Conservation (phyloP, 176 grass and related monocot genomes). For the barley (Hordeum vulgare) region DNA sequence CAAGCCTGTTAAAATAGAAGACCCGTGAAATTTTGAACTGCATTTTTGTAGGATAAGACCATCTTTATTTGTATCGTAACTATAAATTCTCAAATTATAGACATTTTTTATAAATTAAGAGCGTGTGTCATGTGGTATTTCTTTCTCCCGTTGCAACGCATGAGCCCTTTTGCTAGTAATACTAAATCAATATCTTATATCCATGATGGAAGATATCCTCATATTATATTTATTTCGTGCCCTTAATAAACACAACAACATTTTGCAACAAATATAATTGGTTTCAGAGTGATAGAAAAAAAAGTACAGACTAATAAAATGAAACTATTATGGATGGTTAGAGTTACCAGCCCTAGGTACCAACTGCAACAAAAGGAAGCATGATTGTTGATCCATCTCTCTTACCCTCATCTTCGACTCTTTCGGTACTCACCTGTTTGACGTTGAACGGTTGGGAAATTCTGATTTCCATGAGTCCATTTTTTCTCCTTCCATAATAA, state of each 20-base stretch:
- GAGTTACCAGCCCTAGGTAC: background rate
- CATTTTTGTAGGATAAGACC: too few relatives aligned
- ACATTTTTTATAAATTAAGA: too few relatives aligned
- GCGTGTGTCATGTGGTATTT: too few relatives aligned
- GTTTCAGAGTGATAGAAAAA: background rate
- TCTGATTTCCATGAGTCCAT: background rate
- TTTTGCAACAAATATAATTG: background rate
- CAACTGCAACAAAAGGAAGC: background rate
- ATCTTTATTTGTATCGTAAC: too few relatives aligned
- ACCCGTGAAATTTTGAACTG: too few relatives aligned
- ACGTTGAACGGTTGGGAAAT: background rate
- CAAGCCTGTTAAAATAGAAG: too few relatives aligned
- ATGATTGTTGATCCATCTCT: background rate
- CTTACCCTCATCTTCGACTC: background rate
- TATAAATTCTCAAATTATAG: too few relatives aligned
- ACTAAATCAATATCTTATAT: background rate
- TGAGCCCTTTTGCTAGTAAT: too few relatives aligned
- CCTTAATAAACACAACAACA: background rate
- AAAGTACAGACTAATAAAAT: background rate
- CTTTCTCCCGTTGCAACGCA: too few relatives aligned
- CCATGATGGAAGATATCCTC: background rate
- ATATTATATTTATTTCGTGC: background rate
- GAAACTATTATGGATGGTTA: background rate
- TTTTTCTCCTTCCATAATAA: background rate
- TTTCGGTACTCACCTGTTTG: background rate